These are phyloP conservation scores for Pelargonium australe DNA, from an alignment of 441 rosid genomes.

Conservation along the genomic window DNA sequence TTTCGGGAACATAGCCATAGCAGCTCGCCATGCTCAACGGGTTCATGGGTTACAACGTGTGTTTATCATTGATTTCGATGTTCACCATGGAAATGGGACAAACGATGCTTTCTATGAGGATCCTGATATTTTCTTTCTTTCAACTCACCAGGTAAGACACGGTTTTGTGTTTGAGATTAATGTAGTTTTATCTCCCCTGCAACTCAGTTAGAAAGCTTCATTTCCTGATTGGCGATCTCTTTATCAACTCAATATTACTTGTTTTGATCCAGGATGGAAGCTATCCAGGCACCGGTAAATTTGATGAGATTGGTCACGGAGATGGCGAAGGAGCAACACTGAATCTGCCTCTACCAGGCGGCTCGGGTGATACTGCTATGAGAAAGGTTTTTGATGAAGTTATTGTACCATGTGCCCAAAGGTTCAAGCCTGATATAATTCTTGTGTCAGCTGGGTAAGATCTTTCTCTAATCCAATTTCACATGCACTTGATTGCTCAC, in stretches of 20 bases:
- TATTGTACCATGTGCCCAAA: conserved; percentile 81
- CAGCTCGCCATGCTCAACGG: conserved; percentile 87
- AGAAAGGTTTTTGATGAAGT: conserved; percentile 75
- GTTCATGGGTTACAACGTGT: conserved; percentile 67
- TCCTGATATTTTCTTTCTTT: conserved; percentile 87
- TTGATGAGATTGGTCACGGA: conserved; percentile 69
- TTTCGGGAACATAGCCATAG: conserved; percentile 85
- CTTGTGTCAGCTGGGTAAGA: conserved; percentile 93
- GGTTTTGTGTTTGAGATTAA: background rate
- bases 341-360: conserved; percentile 86
- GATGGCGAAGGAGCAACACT: conserved; percentile 85
- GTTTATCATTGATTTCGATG: conserved; percentile 89
- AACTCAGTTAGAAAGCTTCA: background rate
- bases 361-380: conserved; percentile 87
- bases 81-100: conserved; percentile 97
- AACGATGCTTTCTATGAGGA: conserved; percentile 82
- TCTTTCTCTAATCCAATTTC: background rate
- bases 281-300: conserved; percentile 87
- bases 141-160: conserved; percentile 75
- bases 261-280: conserved; percentile 61
- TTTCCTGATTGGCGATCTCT: background rate
- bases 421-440: conserved; percentile 84
- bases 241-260: conserved; percentile 10
- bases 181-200: background rate
- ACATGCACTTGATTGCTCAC: background rate